Evolutionary conservation across 139 green algal species (phyloP).

Genomic region (Chlamydomonas asymmetrica): DNA sequence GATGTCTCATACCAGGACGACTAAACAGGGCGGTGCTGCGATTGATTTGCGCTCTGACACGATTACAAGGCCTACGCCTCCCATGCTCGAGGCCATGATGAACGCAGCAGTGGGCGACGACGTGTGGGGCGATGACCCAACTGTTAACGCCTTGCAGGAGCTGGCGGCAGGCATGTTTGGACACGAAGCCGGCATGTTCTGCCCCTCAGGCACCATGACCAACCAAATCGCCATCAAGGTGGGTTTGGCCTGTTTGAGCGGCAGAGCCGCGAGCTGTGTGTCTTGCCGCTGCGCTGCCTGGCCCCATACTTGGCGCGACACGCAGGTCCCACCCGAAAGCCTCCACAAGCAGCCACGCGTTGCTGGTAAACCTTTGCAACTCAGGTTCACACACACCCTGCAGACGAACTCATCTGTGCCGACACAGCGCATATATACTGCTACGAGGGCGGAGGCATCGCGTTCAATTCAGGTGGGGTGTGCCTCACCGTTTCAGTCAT

Average conservation of each 20-base stretch:
- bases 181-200: slow-evolving; percentile 75
- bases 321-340: too few species aligned
- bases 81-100: slow-evolving; percentile 65
- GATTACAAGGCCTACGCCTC: slow-evolving; percentile 65
- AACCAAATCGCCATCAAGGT: slow-evolving; percentile 73
- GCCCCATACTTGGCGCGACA: too few species aligned
- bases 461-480: slow-evolving; percentile 45
- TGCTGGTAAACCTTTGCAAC: not conserved
- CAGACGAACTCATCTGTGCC: slow-evolving; percentile 53
- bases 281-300: too few species aligned
- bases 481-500: too few species aligned
- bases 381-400: slow-evolving; percentile 37
- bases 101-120: slow-evolving; percentile 73
- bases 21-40: too few species aligned
- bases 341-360: too few species aligned
- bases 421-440: slow-evolving; percentile 56
- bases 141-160: slow-evolving; percentile 62
- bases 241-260: too few species aligned
- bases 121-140: slow-evolving; percentile 78
- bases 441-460: slow-evolving; percentile 62
- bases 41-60: slow-evolving; percentile 71
- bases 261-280: too few species aligned
- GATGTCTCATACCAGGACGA: too few species aligned
- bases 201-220: slow-evolving; percentile 76
- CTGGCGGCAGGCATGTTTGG: slow-evolving; percentile 60